These are phyloP conservation scores for Penicillium chermesinum DNA, from an alignment of 495 filamentous ascomycete genomes.

Conservation along the genomic window DNA sequence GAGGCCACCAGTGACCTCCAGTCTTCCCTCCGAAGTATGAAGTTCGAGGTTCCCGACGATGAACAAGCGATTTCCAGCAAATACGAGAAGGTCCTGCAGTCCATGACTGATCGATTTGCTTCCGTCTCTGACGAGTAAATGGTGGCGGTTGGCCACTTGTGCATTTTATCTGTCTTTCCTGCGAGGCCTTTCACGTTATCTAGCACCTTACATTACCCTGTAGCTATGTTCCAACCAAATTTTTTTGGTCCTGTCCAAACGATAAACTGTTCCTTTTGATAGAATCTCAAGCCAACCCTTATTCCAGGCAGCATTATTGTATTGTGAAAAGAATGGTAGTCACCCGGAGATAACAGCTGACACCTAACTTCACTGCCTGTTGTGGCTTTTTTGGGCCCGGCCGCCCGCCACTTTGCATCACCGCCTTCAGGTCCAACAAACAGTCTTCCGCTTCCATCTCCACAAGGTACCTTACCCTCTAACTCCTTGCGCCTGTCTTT, in stretches of 20 bases:
- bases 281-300: background rate
- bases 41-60: constrained; percentile 87
- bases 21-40: constrained; percentile 76
- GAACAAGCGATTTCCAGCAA: constrained; percentile 71
- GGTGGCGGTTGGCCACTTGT: constrained; percentile 16
- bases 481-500: constrained; percentile 6
- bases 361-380: constrained; percentile 8
- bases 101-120: constrained; percentile 94
- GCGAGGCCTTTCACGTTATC: constrained; percentile 19
- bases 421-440: constrained; percentile 28
- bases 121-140: constrained; percentile 84
- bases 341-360: background rate
- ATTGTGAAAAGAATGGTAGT: background rate
- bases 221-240: constrained; percentile 31
- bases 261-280: background rate
- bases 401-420: constrained; percentile 23
- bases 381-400: constrained; percentile 1
- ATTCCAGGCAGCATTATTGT: background rate
- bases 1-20: constrained; percentile 87
- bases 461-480: constrained; percentile 4
- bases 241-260: constrained; percentile 8
- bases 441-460: constrained; percentile 19
- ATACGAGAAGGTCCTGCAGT: constrained; percentile 88
- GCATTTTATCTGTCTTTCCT: constrained; percentile 8
- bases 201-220: constrained; percentile 38